Evolutionary conservation across 371 early-diverging fungal species (phyloP), one percentile per base, ranked within the genome.

Genomic region (Lichtheimia corymbifera): DNA sequence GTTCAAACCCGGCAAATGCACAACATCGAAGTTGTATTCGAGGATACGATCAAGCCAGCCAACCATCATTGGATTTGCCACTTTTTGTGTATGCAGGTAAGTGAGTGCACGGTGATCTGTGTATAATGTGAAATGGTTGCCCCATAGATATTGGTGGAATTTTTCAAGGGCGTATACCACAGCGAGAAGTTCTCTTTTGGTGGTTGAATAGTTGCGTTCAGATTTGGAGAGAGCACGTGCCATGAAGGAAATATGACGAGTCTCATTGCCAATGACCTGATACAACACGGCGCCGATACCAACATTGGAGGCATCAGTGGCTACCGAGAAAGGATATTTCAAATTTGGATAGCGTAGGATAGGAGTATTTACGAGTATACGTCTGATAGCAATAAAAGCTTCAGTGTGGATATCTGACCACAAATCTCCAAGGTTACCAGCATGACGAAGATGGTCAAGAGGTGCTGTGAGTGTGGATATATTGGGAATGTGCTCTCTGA

Each of bases 291-390:
- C 71, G 12, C 73, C 77, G 25, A 76, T 73, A 9, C 73, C 77
- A 7, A 47, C 50, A 27, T 75, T 64, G 0, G 77, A 79, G 0
- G 80, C 75, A 58, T 84, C 79, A 0, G 76, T 75, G 7, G 71
- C 74, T 0, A 80, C 22, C 22, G 58, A 63, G 45, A 79, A 76
- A 3, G 65, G 67, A 0, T 59, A 22, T 0, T 5, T 27, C 4
- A 70, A 57, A n/a, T 80, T 67, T 0, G 79, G 74, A 14, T 43
- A 60, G 14, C 40, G 25, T 22, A 69, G 28, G 3, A 54, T 42
- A 9, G 67, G 53, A 44, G 41, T 45, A 49, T 43, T 15, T 42
- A 9, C 65, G 53, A 44, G 41, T 45, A 49, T 43, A 14, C 0
- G 27, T 4, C 1, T 70, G 63, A 64, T 15, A 13, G 17, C n/a